These are phyloP conservation scores for Babjeviella inositovora DNA, from an alignment of 805 yeast species.

Conservation along the genomic window DNA sequence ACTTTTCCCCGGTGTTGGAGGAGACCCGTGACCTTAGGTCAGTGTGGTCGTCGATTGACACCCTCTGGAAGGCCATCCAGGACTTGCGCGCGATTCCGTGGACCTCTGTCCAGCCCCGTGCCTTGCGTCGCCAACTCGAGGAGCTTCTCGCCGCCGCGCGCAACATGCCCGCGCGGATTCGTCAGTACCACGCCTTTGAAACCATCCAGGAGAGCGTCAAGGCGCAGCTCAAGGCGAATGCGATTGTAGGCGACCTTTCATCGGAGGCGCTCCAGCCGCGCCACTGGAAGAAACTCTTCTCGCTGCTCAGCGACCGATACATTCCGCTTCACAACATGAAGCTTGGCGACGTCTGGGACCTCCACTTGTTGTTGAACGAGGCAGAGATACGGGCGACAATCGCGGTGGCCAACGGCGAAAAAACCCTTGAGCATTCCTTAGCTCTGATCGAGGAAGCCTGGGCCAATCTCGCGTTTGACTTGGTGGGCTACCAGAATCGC, in stretches of 20 bases:
- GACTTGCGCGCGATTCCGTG: constrained; percentile 26
- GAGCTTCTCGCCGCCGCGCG: constrained; percentile 26
- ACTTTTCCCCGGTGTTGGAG: constrained; percentile 13
- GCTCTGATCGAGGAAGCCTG: constrained; percentile 34
- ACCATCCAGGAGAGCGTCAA: constrained; percentile 31
- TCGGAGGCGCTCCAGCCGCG: constrained; percentile 41
- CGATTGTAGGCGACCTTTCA: constrained; percentile 26
- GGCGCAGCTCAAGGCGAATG: constrained; percentile 15
- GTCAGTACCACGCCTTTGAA: constrained; percentile 58
- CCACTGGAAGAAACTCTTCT: constrained; percentile 47
- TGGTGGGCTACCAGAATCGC: constrained; percentile 33
- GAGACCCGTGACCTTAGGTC: constrained; percentile 40
- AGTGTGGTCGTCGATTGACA: constrained; percentile 50
- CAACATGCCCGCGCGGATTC: constrained; percentile 35
- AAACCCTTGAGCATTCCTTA: constrained; percentile 42
- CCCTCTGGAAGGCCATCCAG: constrained; percentile 28
- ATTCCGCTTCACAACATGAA: too few species aligned
- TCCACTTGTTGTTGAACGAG: constrained; percentile 31
- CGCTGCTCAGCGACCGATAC: constrained; percentile 7
- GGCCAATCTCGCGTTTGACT: constrained; percentile 32
- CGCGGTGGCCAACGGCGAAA: constrained; percentile 59
- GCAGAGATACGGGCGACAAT: constrained; percentile 27
- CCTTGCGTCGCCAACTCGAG: constrained; percentile 31
- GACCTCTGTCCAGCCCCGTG: constrained; percentile 26
- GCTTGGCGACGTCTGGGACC: constrained; percentile 45